Base-by-base conservation (phyloP, 2,329 filamentous ascomycete species). In the Aspergillus candidus region DNA sequence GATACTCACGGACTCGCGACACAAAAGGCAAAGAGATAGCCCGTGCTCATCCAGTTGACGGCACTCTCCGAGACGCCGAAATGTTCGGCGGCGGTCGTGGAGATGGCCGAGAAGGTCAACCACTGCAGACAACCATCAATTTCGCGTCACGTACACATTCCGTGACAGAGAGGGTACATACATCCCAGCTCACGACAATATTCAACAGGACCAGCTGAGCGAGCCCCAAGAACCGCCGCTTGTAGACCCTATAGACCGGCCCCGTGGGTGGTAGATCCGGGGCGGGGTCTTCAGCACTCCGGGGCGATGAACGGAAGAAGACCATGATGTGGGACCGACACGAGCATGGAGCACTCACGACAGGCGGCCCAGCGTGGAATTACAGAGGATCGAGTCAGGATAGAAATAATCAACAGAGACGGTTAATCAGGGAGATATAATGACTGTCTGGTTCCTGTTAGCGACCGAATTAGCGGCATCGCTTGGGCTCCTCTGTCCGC, bases 181-280 rank as follows among this genome's bases (percentile, higher is more conserved):
- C 88, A 78, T 94, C 88, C 91, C 91, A 97, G 60, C 87, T 94
- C 34, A 95, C 84, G 48, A 97, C 80, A 44, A 96, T 84, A 63
- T 97, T 98, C 68, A 97, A 73, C 58, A 97, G 68, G 6, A 89
- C 84, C 60, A 97, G 70, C 67, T 95, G 87, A 15, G 79, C 70
- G 40, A 98, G 72, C 1, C 93, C 93, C 63, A 95, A 86, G 82
- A 88, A 98, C 35, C 93, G 79, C 59, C 88, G 79, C 69, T 86
- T 91, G 64, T 97, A 97, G 15, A 85, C 77, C 50, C 66, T 73
- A 56, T 74, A 79, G 43, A 53, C 55, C 29, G 54, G 54, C 46
- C 51, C 51, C 15, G 56, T 47, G 35, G 53, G 44, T 15, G 52
- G 41, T 14, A 51, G 33, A 22, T 51, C 18, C 7, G 36, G 33